Evolutionary conservation across 208 protist species (phyloP).

Genomic region (Wallacemonas sp.): DNA sequence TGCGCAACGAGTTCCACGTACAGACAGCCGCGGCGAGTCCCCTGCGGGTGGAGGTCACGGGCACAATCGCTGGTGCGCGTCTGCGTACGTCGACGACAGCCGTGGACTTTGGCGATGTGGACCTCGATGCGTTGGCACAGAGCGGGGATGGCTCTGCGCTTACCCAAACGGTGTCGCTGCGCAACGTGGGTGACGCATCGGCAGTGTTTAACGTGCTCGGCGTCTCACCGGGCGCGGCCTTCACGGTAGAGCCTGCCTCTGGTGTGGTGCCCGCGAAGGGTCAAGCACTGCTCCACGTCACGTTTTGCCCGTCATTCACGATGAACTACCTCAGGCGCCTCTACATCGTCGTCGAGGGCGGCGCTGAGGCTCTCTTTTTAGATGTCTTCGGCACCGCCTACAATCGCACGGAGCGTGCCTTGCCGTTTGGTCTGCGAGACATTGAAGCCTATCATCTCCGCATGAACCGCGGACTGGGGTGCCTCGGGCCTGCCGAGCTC

Average conservation of each 20-base stretch:
- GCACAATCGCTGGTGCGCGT: slow-evolving; percentile 41
- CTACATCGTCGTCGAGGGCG: slow-evolving; percentile 59
- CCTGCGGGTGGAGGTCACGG: slow-evolving; percentile 50
- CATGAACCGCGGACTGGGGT: slow-evolving; percentile 51
- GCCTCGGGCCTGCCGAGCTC: slow-evolving; percentile 62
- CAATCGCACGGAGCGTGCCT: slow-evolving; percentile 52
- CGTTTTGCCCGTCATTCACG: slow-evolving; percentile 68
- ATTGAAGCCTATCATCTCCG: slow-evolving; percentile 67
- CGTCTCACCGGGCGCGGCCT: slow-evolving; percentile 58
- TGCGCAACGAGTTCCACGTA: slow-evolving; percentile 45
- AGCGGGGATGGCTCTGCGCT: no score
- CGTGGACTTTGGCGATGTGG: slow-evolving; percentile 85
- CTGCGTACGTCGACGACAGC: slow-evolving; percentile 48
- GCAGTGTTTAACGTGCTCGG: slow-evolving; percentile 47
- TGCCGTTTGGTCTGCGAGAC: slow-evolving; percentile 49
- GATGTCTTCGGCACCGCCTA: slow-evolving; percentile 89
- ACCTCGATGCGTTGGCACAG: slow-evolving; percentile 41
- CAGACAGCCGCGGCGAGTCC: slow-evolving; percentile 62
- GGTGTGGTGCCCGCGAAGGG: slow-evolving; percentile 58
- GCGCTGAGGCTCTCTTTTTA: slow-evolving; percentile 49
- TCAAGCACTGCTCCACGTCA: slow-evolving; percentile 48
- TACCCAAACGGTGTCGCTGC: slow-evolving; percentile 13
- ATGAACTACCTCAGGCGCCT: slow-evolving; percentile 90
- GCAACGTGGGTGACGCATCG: slow-evolving; percentile 22
- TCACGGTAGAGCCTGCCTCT: slow-evolving; percentile 45